Percentiles rank a stretch among this genome's conserved stretches.
These are phyloP conservation scores for Schizonepeta tenuifolia DNA, from an alignment of 257 asterid species.

Conservation along the genomic window DNA sequence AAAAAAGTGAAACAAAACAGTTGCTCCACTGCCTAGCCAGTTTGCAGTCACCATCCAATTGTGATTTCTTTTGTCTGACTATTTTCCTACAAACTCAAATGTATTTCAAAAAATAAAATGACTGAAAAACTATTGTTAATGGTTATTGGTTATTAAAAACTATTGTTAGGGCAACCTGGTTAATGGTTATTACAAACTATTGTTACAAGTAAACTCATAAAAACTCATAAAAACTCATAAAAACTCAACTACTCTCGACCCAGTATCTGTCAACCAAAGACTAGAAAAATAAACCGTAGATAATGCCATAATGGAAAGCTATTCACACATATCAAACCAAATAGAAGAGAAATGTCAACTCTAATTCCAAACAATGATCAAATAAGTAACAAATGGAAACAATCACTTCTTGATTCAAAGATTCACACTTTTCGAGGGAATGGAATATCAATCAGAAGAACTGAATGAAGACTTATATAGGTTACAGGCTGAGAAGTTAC, in stretches of 20 bases:
- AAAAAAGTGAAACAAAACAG: neutral
- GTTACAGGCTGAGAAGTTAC: neutral
- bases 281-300: slow-evolving; percentile 1
- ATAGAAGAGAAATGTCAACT: neutral
- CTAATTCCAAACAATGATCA: neutral
- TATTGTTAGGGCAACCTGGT: neutral
- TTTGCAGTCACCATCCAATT: neutral
- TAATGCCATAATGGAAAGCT: neutral
- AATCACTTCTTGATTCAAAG: neutral
- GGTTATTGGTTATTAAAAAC: no score
- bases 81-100: neutral
- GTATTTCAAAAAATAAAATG: neutral
- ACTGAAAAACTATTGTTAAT: no score
- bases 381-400: neutral
- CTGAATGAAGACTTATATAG: neutral
- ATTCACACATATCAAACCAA: neutral
- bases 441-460: neutral
- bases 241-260: neutral
- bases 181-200: neutral
- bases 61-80: neutral
- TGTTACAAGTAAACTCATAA: neutral
- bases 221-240: neutral
- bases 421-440: neutral
- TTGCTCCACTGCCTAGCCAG: neutral
- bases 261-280: neutral